These are phyloP conservation scores for Alternaria tenuissima DNA, from an alignment of 2,329 filamentous ascomycete genomes.

Conservation along the genomic window DNA sequence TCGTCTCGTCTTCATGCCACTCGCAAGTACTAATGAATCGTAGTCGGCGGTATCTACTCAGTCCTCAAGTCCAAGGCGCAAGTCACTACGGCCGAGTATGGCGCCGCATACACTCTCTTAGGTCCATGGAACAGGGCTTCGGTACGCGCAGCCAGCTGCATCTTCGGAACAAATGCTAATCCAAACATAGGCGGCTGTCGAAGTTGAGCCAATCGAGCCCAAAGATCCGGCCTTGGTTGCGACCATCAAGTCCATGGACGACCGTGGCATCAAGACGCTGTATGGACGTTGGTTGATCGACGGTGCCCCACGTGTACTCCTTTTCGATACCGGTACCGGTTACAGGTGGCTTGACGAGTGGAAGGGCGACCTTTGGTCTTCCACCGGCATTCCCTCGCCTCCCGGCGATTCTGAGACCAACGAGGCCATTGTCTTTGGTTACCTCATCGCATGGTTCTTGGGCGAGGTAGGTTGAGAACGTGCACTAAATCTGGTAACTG, in stretches of 20 bases:
- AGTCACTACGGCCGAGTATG: conserved; percentile 98
- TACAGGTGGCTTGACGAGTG: conserved; percentile 94
- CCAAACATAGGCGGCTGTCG: conserved; percentile 80
- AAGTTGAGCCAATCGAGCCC: conserved; percentile 92
- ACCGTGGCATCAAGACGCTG: conserved; percentile 85
- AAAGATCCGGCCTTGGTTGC: conserved; percentile 78
- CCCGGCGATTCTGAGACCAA: conserved; percentile 94
- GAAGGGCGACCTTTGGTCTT: conserved; percentile 95
- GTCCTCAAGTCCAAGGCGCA: conserved; percentile 99
- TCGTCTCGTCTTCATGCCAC: conserved; percentile 10
- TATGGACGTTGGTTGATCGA: conserved; percentile 99
- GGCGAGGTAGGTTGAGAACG: conserved; percentile 75
- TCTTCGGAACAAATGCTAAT: conserved; percentile 22
- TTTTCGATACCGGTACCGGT: conserved; percentile 94
- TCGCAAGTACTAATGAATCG: conserved; percentile 23
- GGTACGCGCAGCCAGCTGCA: conserved; percentile 61
- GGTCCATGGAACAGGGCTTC: conserved; percentile 92
- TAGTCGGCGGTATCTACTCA: conserved; percentile 98
- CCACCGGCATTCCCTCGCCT: conserved; percentile 91
- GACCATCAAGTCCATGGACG: conserved; percentile 91
- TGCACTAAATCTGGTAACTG: not conserved
- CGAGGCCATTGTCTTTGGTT: conserved; percentile 96
- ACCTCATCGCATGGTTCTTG: conserved; percentile 96
- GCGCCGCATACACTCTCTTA: conserved; percentile 93
- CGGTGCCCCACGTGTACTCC: conserved; percentile 88